phyloP scores from a whole-genome alignment of 1,139 yeast species.

The Yarrowia galli region DNA sequence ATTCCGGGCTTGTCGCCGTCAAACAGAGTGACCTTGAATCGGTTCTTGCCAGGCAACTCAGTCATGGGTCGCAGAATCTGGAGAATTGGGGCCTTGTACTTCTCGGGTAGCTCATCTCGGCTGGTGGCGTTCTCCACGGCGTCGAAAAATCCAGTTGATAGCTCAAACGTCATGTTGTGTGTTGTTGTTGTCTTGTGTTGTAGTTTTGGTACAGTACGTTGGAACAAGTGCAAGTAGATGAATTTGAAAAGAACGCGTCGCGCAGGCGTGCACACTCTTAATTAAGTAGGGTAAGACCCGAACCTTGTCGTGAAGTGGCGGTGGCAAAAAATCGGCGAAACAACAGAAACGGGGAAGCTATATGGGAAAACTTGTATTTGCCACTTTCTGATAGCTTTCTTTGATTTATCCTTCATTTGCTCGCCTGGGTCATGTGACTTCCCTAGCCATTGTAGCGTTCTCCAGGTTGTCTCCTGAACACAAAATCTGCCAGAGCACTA shows the following conservation, averaged over 20 bases:
- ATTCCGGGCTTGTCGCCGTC: conserved; percentile 24
- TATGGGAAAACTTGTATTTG: not conserved
- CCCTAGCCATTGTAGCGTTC: not conserved
- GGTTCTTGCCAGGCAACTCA: conserved; percentile 23
- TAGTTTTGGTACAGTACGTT: not conserved
- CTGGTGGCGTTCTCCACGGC: conserved; percentile 11
- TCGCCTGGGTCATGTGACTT: not conserved
- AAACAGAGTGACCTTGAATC: conserved; percentile 33
- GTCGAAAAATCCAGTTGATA: conserved; percentile 32
- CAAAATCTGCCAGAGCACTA: not conserved
- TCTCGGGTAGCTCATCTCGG: conserved; percentile 10
- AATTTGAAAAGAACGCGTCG: conserved; percentile 26
- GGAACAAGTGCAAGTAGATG: not conserved
- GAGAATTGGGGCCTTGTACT: conserved; percentile 4
- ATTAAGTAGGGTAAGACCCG: conserved; percentile 18
- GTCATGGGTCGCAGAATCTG: conserved; percentile 21
- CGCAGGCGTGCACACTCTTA: conserved; percentile 29
- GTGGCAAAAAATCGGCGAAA: not conserved
- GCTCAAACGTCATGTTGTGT: conserved; percentile 12
- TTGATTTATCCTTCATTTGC: not conserved
- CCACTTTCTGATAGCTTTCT: not conserved
- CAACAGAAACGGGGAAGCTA: no score
- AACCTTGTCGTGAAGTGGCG: conserved; percentile 13
- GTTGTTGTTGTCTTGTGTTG: not conserved
- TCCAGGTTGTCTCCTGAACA: not conserved